Evolutionary conservation across 805 yeast species (phyloP).

Genomic region (Myxozyma nipponensis): DNA sequence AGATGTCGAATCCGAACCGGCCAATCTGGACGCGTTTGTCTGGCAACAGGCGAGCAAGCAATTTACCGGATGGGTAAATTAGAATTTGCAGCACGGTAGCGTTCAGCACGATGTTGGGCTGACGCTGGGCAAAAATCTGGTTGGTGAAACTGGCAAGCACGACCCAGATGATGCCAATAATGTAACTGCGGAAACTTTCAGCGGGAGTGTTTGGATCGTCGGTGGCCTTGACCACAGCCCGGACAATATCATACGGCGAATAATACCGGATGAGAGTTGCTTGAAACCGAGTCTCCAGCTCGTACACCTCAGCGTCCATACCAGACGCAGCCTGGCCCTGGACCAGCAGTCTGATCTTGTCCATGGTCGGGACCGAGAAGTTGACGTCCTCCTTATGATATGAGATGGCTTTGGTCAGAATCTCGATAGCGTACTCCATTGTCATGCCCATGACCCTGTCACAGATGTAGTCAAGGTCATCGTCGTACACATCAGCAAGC

Average conservation of each 20-base stretch:
- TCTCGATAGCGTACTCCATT: conserved; percentile 41
- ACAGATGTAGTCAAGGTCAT: conserved; percentile 37
- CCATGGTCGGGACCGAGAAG: conserved; percentile 42
- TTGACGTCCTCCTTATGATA: conserved; percentile 49
- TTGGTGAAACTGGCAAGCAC: conserved; percentile 32
- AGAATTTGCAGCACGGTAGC: conserved; percentile 55
- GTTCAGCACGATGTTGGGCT: conserved; percentile 50
- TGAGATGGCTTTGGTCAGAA: conserved; percentile 41
- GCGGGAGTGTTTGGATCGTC: conserved; percentile 44
- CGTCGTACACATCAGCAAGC: conserved; percentile 11
- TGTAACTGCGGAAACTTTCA: conserved; percentile 39
- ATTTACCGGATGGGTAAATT: conserved; percentile 52
- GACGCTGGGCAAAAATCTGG: conserved; percentile 50
- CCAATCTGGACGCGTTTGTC: conserved; percentile 18
- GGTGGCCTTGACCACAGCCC: conserved; percentile 48
- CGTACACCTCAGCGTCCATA: conserved; percentile 10
- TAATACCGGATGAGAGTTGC: conserved; percentile 9
- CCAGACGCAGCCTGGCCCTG: conserved; percentile 32
- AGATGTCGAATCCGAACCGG: conserved; percentile 43
- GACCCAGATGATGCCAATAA: conserved; percentile 7
- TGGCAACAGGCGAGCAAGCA: conserved; percentile 25
- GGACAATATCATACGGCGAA: conserved; percentile 45
- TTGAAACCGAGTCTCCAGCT: conserved; percentile 13
- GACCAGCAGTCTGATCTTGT: conserved; percentile 36
- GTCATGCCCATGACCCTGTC: conserved; percentile 16